Conservation (phyloP, 768 basidiomycete genomes). For the Lactarius indigo region DNA sequence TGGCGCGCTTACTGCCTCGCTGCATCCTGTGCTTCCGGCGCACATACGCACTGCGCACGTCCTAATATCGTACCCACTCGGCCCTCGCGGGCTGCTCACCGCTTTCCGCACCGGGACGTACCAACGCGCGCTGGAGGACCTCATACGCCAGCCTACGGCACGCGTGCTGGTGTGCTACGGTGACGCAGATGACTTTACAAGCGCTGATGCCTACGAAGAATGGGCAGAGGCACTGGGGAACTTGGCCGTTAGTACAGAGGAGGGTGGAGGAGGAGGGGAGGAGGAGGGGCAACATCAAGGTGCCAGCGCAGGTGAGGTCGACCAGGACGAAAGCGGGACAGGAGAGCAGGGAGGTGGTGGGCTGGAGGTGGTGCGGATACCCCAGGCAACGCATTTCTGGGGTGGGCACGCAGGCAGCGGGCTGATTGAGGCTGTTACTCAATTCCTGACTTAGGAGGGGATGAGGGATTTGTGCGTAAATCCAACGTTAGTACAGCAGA, state of each 20-base stretch:
- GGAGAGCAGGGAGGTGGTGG: slow-evolving; percentile 7
- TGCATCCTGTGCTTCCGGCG: slow-evolving; percentile 52
- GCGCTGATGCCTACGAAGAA: slow-evolving; percentile 45
- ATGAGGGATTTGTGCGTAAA: not conserved
- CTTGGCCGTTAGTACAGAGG: not conserved
- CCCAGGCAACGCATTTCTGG: slow-evolving; percentile 26
- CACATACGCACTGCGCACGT: slow-evolving; percentile 59
- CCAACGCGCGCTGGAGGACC: slow-evolving; percentile 43
- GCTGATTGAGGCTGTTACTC: slow-evolving; percentile 20
- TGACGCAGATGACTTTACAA: slow-evolving; percentile 69
- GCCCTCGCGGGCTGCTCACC: slow-evolving; percentile 63
- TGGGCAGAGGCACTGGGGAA: slow-evolving; percentile 48
- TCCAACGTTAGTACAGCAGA: not conserved
- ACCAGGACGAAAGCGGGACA: not conserved
- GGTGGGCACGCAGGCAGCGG: slow-evolving; percentile 19
- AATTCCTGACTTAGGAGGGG: slow-evolving; percentile 8
- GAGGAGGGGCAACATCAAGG: not conserved
- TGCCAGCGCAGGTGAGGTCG: not conserved
- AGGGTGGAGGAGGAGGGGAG: not conserved
- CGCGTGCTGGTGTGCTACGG: slow-evolving; percentile 66
- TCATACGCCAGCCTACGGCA: slow-evolving; percentile 44
- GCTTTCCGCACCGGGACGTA: slow-evolving; percentile 61
- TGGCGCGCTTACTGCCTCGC: slow-evolving; percentile 69
- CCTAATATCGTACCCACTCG: slow-evolving; percentile 73
- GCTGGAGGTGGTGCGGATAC: slow-evolving; percentile 22